These are phyloP conservation scores for Hyphodiscus sp. DNA, from an alignment of 2,329 filamentous ascomycete species.

Conservation along the genomic window DNA sequence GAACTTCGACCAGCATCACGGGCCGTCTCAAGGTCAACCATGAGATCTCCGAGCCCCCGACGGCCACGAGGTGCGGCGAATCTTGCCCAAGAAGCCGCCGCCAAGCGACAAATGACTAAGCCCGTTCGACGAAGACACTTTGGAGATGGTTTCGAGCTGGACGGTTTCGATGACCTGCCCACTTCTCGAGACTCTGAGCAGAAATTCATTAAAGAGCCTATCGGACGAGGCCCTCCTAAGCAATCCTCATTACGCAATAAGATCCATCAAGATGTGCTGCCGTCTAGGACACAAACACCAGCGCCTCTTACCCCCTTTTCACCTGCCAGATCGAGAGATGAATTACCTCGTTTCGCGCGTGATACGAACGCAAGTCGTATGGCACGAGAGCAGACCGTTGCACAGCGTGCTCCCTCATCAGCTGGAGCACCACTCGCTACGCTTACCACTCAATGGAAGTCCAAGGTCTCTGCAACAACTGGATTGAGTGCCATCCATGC, in stretches of 20 bases:
- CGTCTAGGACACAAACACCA: slow-evolving; percentile 47
- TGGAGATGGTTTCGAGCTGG: slow-evolving; percentile 87
- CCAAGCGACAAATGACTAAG: slow-evolving; percentile 67
- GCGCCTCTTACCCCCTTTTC: slow-evolving; percentile 52
- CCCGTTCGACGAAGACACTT: slow-evolving; percentile 68
- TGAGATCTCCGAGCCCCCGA: slow-evolving; percentile 51
- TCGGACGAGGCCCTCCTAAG: slow-evolving; percentile 61
- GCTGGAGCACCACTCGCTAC: slow-evolving; percentile 44
- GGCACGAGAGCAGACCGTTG: slow-evolving; percentile 54
- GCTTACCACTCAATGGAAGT: slow-evolving; percentile 33
- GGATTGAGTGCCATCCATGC: slow-evolving; percentile 42
- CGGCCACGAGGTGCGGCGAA: slow-evolving; percentile 38
- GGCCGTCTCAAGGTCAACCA: slow-evolving; percentile 49
- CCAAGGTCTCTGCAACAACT: slow-evolving; percentile 28
- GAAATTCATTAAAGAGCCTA: slow-evolving; percentile 74
- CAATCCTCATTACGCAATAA: slow-evolving; percentile 48
- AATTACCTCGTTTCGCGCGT: slow-evolving; percentile 55
- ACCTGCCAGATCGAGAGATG: slow-evolving; percentile 34
- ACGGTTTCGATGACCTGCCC: slow-evolving; percentile 89
- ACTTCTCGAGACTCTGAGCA: slow-evolving; percentile 79
- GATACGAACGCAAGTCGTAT: slow-evolving; percentile 61
- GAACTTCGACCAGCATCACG: slow-evolving; percentile 53
- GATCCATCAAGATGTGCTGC: slow-evolving; percentile 47
- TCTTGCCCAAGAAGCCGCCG: slow-evolving; percentile 38
- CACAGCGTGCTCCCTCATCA: slow-evolving; percentile 50